Conservation (phyloP, 768 basidiomycete species). For the Lactarius pseudohatsudake region DNA sequence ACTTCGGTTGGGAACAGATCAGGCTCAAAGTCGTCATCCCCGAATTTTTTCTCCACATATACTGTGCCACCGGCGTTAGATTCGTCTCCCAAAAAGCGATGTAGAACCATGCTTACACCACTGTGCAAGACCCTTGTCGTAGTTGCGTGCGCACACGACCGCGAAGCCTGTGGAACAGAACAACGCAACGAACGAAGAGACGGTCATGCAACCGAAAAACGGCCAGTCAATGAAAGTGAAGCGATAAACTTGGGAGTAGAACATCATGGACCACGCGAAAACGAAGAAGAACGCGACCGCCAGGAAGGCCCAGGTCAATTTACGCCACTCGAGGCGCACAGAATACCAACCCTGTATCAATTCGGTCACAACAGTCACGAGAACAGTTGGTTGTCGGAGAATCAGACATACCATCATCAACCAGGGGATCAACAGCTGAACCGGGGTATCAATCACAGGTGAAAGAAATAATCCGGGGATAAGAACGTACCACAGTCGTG, state of each 20-base stretch:
- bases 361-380: not conserved
- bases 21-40: conserved; percentile 18
- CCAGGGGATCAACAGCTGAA: conserved; percentile 52
- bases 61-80: conserved; percentile 10
- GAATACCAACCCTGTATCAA: conserved; percentile 51
- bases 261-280: conserved; percentile 32
- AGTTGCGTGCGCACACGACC: conserved; percentile 50
- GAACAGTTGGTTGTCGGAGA: not conserved
- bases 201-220: conserved; percentile 47
- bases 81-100: too few species aligned
- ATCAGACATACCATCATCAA: conserved; percentile 44
- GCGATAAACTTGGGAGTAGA: conserved; percentile 34
- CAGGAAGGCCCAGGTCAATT: conserved; percentile 46
- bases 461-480: not conserved
- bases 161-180: conserved; percentile 46
- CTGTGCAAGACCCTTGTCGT: conserved; percentile 53
- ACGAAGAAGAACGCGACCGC: conserved; percentile 41
- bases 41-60: conserved; percentile 10
- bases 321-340: conserved; percentile 47
- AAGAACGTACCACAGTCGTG: conserved; percentile 44
- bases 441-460: not conserved
- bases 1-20: conserved; percentile 15
- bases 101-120: conserved; percentile 45
- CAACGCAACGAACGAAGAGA: conserved; percentile 41
- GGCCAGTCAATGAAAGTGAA: conserved; percentile 45